phyloP scores from a whole-genome alignment of 1,284 basidiomycete genomes.

The Ceratobasidium sp. region DNA sequence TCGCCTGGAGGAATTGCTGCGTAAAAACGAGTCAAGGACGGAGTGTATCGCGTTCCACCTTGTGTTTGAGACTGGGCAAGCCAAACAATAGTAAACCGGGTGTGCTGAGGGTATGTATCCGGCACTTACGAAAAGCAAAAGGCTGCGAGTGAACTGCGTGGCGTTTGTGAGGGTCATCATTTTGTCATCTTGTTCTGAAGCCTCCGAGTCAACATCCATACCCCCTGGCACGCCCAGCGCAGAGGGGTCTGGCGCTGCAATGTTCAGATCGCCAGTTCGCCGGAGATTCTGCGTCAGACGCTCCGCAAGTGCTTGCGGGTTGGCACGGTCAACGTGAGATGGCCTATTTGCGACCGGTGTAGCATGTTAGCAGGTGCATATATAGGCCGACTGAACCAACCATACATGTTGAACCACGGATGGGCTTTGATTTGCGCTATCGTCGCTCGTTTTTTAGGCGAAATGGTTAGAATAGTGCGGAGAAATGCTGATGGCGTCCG shows the following conservation, averaged over 20 bases:
- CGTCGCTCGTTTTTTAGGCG: slow-evolving; percentile 86
- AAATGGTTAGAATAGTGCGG: slow-evolving; percentile 74
- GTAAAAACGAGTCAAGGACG: slow-evolving; percentile 49
- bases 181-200: slow-evolving; percentile 40
- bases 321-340: slow-evolving; percentile 44
- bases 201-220: slow-evolving; percentile 35
- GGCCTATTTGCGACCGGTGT: slow-evolving; percentile 28
- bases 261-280: slow-evolving; percentile 46
- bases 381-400: slow-evolving; percentile 29
- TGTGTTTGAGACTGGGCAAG: slow-evolving; percentile 48
- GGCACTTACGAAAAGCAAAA: slow-evolving; percentile 48
- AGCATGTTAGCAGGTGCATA: neutral
- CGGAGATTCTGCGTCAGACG: slow-evolving; percentile 44
- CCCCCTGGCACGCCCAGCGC: slow-evolving; percentile 12
- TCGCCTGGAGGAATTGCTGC: slow-evolving; percentile 27
- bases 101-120: neutral
- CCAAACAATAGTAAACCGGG: neutral
- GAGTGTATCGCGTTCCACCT: slow-evolving; percentile 48
- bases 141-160: slow-evolving; percentile 48
- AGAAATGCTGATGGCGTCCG: slow-evolving; percentile 60
- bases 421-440: slow-evolving; percentile 89
- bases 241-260: slow-evolving; percentile 45
- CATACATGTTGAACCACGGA: slow-evolving; percentile 65
- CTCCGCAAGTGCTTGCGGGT: slow-evolving; percentile 47
- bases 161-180: slow-evolving; percentile 48